Conservation (phyloP, 225 moss, liverwort and hornwort genomes). For the Marchantia polymorpha region DNA sequence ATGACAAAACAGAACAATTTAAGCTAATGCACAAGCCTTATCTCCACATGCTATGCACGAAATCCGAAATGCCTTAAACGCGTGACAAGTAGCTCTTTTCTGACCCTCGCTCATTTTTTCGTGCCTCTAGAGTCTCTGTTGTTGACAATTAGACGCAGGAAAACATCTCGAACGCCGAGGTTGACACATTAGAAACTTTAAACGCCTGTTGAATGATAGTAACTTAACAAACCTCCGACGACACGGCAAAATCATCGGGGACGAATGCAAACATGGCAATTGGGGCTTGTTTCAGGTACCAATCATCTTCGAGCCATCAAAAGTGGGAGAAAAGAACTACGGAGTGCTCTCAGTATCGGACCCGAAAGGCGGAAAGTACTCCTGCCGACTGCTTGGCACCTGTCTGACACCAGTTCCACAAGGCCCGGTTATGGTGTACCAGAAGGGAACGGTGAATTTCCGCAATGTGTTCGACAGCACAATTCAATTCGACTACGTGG, state of each 20-base stretch:
- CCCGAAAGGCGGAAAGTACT: constrained; percentile 37
- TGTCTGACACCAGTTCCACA: constrained; percentile 59
- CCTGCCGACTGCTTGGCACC: constrained; percentile 41
- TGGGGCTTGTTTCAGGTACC: constrained; percentile 22
- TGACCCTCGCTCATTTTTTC: background rate
- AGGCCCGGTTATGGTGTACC: constrained; percentile 63
- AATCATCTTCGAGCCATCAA: constrained; percentile 44
- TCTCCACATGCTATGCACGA: background rate
- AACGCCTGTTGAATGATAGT: background rate
- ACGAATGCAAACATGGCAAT: background rate
- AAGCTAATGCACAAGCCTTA: constrained; percentile 9
- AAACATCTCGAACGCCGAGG: background rate
- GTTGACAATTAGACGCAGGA: background rate
- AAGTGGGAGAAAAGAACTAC: constrained; percentile 26
- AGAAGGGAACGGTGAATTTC: constrained; percentile 56
- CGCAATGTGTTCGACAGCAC: constrained; percentile 62
- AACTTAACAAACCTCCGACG: background rate
- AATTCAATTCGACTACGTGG: constrained; percentile 49
- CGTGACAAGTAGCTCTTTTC: background rate
- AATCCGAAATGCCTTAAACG: background rate
- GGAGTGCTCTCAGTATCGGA: constrained; percentile 33
- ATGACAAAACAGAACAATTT: background rate
- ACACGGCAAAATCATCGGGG: background rate
- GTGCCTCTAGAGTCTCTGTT: background rate
- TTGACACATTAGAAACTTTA: background rate